Base-by-base conservation (phyloP, 345 rosid genomes). In the Dovyalis caffra region DNA sequence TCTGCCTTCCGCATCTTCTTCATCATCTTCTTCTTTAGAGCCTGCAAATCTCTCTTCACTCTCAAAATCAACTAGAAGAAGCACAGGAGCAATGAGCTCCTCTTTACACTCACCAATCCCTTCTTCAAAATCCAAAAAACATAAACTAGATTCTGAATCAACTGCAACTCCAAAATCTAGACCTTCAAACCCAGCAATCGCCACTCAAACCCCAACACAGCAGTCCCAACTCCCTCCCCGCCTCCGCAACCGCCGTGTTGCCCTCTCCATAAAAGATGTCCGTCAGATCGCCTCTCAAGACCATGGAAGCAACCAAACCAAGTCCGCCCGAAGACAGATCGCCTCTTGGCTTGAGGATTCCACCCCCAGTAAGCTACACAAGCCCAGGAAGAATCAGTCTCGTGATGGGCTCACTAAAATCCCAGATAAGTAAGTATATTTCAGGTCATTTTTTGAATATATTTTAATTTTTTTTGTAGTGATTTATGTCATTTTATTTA, bases 281-380 rank as follows among this genome's bases (percentile, higher is more conserved):
- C 70, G 80, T 4, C 32, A 8, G 32, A 47, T 69, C 9, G 83
- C 83, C 16, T 40, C 60, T 12, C 71, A 77, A 43, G 45, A n/a
- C 33, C 16, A n/a, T 45, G 26, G 37, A 64, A 25, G 25, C 29
- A 20, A n/a, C 34, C 51, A 3, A 25, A 57, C n/a, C 32, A 68
- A 43, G 65, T 76, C 83, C 11, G 83, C 71, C 57, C 70, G 83
- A 43, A 64, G 77, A 28, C 75, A 61, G 43, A 76, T 80, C 77
- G 47, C 66, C 21, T 72, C 80, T 64, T 76, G 77, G 75, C 66
- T 72, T 4, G 77, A 80, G 8, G 82, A 72, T 58, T 33, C 26
- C 61, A 21, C 40, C 49, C 10, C 49, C 51, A 64, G 12, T 7
- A 20, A 33, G 5, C 28, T 10, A 38, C 53, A 20, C 18, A 74